Base-by-base conservation (phyloP, 352 stramenopile genomes). In the Globisporangium parvum region DNA sequence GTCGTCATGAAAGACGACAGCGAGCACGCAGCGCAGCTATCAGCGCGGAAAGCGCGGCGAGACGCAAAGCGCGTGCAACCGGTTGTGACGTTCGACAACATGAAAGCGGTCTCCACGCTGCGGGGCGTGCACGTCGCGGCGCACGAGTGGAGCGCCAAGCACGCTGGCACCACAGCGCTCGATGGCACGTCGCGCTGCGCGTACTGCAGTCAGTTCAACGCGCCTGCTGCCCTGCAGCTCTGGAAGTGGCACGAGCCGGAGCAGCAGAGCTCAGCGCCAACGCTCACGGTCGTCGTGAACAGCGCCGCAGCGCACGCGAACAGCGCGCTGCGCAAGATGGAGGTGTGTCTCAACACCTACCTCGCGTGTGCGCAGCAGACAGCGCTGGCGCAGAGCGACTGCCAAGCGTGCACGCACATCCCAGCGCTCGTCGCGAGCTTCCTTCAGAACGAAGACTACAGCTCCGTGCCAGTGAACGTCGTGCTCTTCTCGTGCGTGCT, bases 271-370 rank as follows among this genome's bases (percentile, higher is more conserved):
- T 6, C 15, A 9, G 39, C 12, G 1, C 31, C 50, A 17, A 35
- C 42, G n/a, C 57, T 63, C 45, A 63, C 57, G 6, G 51, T 63
- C 41, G 51, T 63, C 8, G 49, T 62, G 14, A 57, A 55, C 40
- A 48, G 31, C 49, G 40, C 44, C 10, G 47, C 2, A 31, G 31
- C 2, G 1, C n/a, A 18, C 18, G 35, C 17, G n/a, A 50, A 46
- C 17, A 44, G 12, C 10, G n/a, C 2, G 6, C 51, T 63, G 10
- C 35, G n/a, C 17, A 47, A 50, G 33, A 50, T 54, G 33, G 57
- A 63, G 11, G 28, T 14, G 11, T 63, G 57, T 20, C 46, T 63
- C 8, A 63, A 59, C 57, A 57, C 9, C 35, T 63, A 63, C 28
- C 45, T 63, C 11, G 57, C 37, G 20, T 40, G 37, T 21, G 57